Evolutionary conservation across 352 stramenopile genomes (phyloP).

Genomic region (Pythium coloratum): DNA sequence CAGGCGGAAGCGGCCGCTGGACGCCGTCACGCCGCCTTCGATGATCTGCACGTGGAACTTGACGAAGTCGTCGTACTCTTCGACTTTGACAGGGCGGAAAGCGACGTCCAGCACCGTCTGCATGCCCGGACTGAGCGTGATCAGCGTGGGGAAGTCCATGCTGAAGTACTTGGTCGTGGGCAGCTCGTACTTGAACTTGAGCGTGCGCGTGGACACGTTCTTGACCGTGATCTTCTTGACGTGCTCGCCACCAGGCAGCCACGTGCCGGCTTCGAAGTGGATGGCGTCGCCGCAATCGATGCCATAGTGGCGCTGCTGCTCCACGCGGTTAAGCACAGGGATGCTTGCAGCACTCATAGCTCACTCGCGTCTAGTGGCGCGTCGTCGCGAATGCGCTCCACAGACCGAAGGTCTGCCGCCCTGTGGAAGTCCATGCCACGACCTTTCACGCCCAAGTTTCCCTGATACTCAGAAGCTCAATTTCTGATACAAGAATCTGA

Average conservation of each 20-base stretch:
- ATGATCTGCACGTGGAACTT: constrained; percentile 88
- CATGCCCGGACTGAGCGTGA: constrained; percentile 89
- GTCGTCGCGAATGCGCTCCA: background rate
- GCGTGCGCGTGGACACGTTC: constrained; percentile 85
- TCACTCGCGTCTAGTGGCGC: background rate
- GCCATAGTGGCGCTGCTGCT: constrained; percentile 74
- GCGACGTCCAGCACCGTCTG: constrained; percentile 83
- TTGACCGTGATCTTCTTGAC: constrained; percentile 88
- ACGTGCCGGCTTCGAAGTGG: constrained; percentile 85
- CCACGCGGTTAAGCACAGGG: constrained; percentile 64
- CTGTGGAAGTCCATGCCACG: background rate
- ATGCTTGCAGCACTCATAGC: constrained; percentile 13
- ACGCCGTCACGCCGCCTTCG: constrained; percentile 63
- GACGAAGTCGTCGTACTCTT: constrained; percentile 93
- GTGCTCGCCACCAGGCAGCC: constrained; percentile 91
- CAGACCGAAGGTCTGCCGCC: background rate
- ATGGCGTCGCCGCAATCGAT: constrained; percentile 88
- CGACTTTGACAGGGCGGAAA: constrained; percentile 87
- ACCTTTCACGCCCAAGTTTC: constrained; percentile 10
- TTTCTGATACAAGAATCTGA: background rate
- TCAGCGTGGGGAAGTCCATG: constrained; percentile 91
- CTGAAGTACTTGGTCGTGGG: constrained; percentile 93
- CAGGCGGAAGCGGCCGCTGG: constrained; percentile 82
- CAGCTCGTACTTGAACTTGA: constrained; percentile 93
- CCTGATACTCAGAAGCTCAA: background rate